Evolutionary conservation across 495 filamentous ascomycete genomes (phyloP).

Genomic region (Trichocladium antarcticum): DNA sequence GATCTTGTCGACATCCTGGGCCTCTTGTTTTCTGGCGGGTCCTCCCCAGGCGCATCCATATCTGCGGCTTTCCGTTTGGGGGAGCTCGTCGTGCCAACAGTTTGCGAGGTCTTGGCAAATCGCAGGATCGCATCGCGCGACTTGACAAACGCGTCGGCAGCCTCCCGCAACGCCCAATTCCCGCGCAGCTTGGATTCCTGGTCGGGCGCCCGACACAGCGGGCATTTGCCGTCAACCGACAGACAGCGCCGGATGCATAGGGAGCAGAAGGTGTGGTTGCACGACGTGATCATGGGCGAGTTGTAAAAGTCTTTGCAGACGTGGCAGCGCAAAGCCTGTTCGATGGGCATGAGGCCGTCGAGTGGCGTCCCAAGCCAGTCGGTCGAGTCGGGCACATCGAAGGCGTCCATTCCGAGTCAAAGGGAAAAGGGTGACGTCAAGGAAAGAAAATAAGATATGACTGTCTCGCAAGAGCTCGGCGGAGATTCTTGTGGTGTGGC

Average conservation of each 20-base stretch:
- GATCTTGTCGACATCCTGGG: constrained; percentile 36
- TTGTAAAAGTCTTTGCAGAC: constrained; percentile 96
- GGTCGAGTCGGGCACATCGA: constrained; percentile 68
- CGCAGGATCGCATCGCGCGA: constrained; percentile 51
- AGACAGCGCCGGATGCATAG: constrained; percentile 83
- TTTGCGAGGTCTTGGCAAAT: constrained; percentile 40
- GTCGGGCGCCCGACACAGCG: constrained; percentile 62
- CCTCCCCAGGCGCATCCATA: constrained; percentile 28
- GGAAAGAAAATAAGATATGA: no score
- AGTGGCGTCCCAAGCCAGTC: constrained; percentile 86
- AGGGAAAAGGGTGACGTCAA: not conserved
- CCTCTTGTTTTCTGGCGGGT: constrained; percentile 30
- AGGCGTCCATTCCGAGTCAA: constrained; percentile 18
- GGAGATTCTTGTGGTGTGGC: no score
- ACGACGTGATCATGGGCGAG: constrained; percentile 87
- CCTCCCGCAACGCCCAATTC: constrained; percentile 72
- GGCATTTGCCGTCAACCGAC: constrained; percentile 71
- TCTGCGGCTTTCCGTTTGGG: constrained; percentile 46
- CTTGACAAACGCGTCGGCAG: constrained; percentile 66
- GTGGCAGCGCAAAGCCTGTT: constrained; percentile 82
- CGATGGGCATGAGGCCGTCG: constrained; percentile 58
- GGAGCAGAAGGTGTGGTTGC: constrained; percentile 94
- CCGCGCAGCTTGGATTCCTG: constrained; percentile 74
- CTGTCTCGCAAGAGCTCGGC: not conserved
- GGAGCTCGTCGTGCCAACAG: constrained; percentile 6